Conservation (phyloP, 129 eudicot genomes). For the Mikania micrantha region DNA sequence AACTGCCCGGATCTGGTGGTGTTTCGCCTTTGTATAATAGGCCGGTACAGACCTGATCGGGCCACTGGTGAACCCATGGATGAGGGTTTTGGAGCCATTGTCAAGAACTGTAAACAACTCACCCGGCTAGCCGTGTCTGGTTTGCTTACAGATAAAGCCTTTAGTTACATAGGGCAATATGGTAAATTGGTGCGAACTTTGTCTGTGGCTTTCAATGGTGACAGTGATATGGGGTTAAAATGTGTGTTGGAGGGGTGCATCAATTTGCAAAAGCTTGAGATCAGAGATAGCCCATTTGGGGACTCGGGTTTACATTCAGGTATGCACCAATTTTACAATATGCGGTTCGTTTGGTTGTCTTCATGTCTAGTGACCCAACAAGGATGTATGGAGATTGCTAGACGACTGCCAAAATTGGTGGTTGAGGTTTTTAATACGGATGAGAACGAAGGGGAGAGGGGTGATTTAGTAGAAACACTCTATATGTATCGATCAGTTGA, state of each 20-base stretch:
- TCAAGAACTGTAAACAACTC: conserved; percentile 75
- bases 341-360: conserved; percentile 80
- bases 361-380: conserved; percentile 48
- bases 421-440: conserved; percentile 52
- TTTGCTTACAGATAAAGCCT: conserved; percentile 57
- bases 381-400: conserved; percentile 50
- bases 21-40: conserved; percentile 70
- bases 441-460: conserved; percentile 26
- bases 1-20: conserved; percentile 74
- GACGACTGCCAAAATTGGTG: conserved; percentile 43
- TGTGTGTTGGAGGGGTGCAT: conserved; percentile 67
- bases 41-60: conserved; percentile 52
- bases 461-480: conserved; percentile 47
- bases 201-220: conserved; percentile 68
- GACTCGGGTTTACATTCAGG: conserved; percentile 57
- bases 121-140: conserved; percentile 76
- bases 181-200: conserved; percentile 69
- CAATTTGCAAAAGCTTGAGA: conserved; percentile 68
- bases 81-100: conserved; percentile 84
- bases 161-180: conserved; percentile 63
- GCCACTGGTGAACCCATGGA: conserved; percentile 69
- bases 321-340: conserved; percentile 60
- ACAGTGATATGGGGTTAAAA: conserved; percentile 53
- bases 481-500: conserved; percentile 74
- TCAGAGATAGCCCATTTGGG: conserved; percentile 81